phyloP scores from a whole-genome alignment of 2,329 filamentous ascomycete species.

The Fusarium napiforme region DNA sequence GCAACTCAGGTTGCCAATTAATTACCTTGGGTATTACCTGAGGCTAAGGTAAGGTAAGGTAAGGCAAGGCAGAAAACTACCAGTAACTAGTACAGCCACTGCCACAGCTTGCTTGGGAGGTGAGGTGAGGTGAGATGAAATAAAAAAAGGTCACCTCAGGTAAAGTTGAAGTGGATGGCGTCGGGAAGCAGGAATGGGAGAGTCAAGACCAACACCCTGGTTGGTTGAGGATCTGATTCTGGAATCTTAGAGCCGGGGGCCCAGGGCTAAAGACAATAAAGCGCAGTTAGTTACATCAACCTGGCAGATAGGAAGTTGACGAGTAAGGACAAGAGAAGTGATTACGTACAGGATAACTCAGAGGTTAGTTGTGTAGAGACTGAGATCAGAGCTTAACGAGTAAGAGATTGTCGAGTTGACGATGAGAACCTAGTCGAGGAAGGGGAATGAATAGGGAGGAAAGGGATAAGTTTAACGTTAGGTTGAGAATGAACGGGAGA shows the following conservation, averaged over 20 bases:
- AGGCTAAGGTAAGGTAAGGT: constrained; percentile 7
- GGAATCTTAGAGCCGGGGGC: constrained; percentile 42
- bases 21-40: constrained; percentile 14
- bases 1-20: constrained; percentile 36
- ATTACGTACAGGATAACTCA: neutral
- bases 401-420: constrained; percentile 3
- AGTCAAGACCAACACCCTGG: constrained; percentile 39
- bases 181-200: constrained; percentile 42
- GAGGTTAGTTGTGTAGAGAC: neutral
- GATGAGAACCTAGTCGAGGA: constrained; percentile 1
- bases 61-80: neutral
- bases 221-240: constrained; percentile 45
- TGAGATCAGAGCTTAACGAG: neutral
- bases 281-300: constrained; percentile 29
- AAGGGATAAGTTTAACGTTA: constrained; percentile 20
- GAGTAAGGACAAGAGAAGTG: neutral
- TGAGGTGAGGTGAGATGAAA: constrained; percentile 2
- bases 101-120: constrained; percentile 2
- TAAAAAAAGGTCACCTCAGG: constrained; percentile 15
- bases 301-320: constrained; percentile 27
- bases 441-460: constrained; percentile 2
- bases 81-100: constrained; percentile 13
- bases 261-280: constrained; percentile 43
- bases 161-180: constrained; percentile 25
- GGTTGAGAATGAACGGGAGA: neutral